Evolutionary conservation across 371 early-diverging fungal genomes (phyloP), one percentile per base, ranked within the genome.

Genomic region (Nematocida ironsii): DNA sequence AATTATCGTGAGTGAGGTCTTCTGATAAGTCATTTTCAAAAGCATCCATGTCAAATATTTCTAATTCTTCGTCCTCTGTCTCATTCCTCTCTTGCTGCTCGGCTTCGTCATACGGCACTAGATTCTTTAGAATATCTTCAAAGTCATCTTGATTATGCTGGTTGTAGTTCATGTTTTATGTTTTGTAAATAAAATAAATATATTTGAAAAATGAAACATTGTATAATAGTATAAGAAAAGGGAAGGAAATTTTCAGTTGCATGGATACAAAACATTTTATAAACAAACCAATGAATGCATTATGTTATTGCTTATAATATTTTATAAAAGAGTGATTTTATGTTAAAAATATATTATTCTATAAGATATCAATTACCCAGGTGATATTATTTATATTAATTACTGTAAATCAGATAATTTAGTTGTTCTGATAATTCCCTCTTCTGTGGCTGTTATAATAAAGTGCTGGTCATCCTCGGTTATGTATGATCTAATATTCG

Each of bases 121-220:
- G 3, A 45, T 45, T 45, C 20, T 9, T 61, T 25, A 72, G 25
- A 33, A 72, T 33, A 18, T 72, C 72, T 42, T 58, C 42, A 42
- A 23, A n/a, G 55, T 39, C 33, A 18, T 72, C 56, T 16, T 72
- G 44, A 58, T 72, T 45, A 18, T 33, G 27, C 33, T 72, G 60
- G 42, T 39, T 58, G 13, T 25, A 18, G 58, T 58, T 55, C 72
- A 56, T 58, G 60, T n/a, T 33, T 20, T 60, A 23, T 60, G 11
- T 20, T 60, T 39, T 64, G 40, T n/a, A 20, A 20, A 27, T 42
- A 64, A 64, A 64, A 64, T 64, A 64, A 64, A 64, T 64, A 64
- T 7, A 61, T 61, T n/a, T 61, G 20, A 42, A 13, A 64, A 20
- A 64, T 60, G 60, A 60, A 60, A 60, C 60, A 50, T 50, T 50